Percentiles rank a stretch among this genome's conserved stretches.
Evolutionary conservation across 768 basidiomycete species (phyloP).

Genomic region (Arthromyces matolae): DNA sequence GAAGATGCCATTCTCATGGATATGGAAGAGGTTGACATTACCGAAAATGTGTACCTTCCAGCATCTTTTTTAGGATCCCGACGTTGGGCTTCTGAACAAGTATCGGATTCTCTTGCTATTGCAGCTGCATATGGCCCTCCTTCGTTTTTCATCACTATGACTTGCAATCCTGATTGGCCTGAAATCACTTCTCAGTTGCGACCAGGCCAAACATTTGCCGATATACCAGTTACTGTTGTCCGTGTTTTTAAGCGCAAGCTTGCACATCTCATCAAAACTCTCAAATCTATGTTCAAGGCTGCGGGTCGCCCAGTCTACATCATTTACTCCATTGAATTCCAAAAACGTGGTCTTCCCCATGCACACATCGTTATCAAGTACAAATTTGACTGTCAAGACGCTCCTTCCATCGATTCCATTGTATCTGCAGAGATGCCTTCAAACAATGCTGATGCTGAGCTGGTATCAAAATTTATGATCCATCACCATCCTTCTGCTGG

Average conservation of each 20-base stretch:
- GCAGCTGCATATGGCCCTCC: conserved; percentile 12
- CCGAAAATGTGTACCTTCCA: neutral
- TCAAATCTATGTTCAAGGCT: conserved; percentile 25
- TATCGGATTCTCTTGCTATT: conserved; percentile 33
- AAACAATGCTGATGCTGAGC: neutral
- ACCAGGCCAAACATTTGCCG: conserved; percentile 30
- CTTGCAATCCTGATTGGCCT: conserved; percentile 38
- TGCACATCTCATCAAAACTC: conserved; percentile 15
- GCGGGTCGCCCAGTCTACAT: conserved; percentile 25
- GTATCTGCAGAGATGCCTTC: neutral
- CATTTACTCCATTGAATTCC: conserved; percentile 37
- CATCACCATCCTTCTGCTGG: conserved; percentile 25
- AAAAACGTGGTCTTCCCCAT: conserved; percentile 40
- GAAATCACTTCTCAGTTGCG: conserved; percentile 29
- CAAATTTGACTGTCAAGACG: neutral
- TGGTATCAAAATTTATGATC: conserved; percentile 24
- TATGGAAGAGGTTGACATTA: neutral
- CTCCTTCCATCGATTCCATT: neutral
- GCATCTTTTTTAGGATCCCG: conserved; percentile 32
- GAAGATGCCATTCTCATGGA: neutral
- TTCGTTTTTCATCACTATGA: conserved; percentile 38
- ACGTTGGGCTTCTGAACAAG: conserved; percentile 35
- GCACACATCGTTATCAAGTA: conserved; percentile 34
- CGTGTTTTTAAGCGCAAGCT: conserved; percentile 35
- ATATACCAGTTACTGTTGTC: conserved; percentile 32